Evolutionary conservation across 2,329 filamentous ascomycete genomes (phyloP), one percentile per base, ranked within the genome.

Genomic region (Botrytis byssoidea): DNA sequence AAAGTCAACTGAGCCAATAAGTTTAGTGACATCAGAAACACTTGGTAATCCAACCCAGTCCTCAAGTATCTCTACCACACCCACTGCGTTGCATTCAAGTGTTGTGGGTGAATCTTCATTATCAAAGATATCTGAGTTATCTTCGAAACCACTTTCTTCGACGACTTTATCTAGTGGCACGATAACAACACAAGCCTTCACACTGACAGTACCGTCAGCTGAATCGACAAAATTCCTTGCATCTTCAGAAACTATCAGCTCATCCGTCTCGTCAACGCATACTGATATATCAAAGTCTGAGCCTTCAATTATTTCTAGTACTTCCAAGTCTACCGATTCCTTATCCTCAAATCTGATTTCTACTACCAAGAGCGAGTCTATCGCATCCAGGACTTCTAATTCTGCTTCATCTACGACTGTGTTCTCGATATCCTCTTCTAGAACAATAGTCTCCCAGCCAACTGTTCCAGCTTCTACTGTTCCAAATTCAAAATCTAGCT

Each of bases 111-210:
- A 40, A 42, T 57, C 60, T 42, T 42, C 60, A 65, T 22, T 18
- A 63, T 29, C 44, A 51, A 64, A 32, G 22, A 32, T n/a, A 48
- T 42, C 59, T 35, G 25, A 44, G 18, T 20, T n/a, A 22, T 35
- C 46, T 37, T 72, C 70, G 25, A n/a, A 57, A 35, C n/a, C n/a
- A 20, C 25, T 63, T 44, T 46, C n/a, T 40, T 46, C 68, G 46
- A 46, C 61, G 29, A 60, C 48, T 25, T 72, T 72, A 60, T 25
- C 61, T 44, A 29, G 61, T 12, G 22, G 70, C 48, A 67, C 48
- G 8, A 72, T 40, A n/a, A 59, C 35, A 35, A 60, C 61, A 25
- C 48, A 59, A 57, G 70, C 70, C n/a, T 72, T 66, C 25, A 72
- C 42, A 42, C 25, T 72, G 18, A 72, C 61, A n/a, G 37, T 25